Percentiles rank a stretch among this genome's conserved stretches.
Evolutionary conservation across 164 flowering plant species (phyloP).

Genomic region (Vitis cinerea): DNA sequence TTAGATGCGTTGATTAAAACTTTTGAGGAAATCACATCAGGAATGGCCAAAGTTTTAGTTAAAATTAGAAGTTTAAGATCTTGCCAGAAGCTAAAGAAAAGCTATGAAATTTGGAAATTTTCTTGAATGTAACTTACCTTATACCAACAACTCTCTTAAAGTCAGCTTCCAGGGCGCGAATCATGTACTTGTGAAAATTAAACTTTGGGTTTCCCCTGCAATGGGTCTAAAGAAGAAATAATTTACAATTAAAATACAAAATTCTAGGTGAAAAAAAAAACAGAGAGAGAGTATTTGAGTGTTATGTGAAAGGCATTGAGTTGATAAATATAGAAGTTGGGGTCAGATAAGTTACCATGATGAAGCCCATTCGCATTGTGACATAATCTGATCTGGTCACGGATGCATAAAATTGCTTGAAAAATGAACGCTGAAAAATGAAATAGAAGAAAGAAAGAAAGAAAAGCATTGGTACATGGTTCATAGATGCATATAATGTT

Average conservation of each 20-base stretch:
- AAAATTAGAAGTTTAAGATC: not conserved
- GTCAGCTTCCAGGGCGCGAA: constrained; percentile 83
- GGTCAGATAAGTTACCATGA: constrained; percentile 21
- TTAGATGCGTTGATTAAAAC: no score
- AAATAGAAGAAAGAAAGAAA: not conserved
- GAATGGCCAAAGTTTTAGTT: no score
- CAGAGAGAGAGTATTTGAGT: not conserved
- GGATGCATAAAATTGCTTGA: constrained; percentile 71
- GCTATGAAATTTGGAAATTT: not conserved
- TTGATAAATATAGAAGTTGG: not conserved
- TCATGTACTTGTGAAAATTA: constrained; percentile 90
- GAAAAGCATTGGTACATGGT: not conserved
- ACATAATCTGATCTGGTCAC: constrained; percentile 71
- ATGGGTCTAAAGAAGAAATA: constrained; percentile 40
- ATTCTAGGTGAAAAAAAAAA: not conserved
- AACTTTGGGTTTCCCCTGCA: constrained; percentile 62
- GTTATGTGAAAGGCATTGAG: no score
- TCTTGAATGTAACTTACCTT: constrained; percentile 46
- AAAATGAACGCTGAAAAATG: constrained; percentile 38
- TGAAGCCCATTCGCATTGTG: constrained; percentile 51
- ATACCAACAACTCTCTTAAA: constrained; percentile 89
- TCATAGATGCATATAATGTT: not conserved
- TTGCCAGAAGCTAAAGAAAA: not conserved
- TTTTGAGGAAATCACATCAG: not conserved
- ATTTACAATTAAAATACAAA: not conserved